Evolutionary conservation across 345 rosid genomes (phyloP), one percentile per base, ranked within the genome.

Genomic region (Microthlaspi erraticum): DNA sequence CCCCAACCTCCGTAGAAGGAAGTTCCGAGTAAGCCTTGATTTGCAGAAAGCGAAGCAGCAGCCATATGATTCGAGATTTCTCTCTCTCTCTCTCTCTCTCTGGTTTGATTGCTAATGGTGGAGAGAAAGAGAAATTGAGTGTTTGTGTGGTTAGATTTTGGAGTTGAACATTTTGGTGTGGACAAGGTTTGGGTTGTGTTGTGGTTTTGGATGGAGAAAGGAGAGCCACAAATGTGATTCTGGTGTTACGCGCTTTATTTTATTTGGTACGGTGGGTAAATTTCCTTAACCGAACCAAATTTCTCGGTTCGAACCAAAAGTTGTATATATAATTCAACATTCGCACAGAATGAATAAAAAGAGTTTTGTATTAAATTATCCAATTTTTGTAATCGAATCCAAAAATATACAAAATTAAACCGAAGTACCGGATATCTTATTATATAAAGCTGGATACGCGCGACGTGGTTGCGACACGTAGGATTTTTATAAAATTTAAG

Each of bases 1-100:
- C 86, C 89, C 89, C 89, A 86, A 43, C 81, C 72, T 72, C 87
- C 87, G 3, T 72, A 79, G 70, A 85, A 84, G 9, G 96, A 78
- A 31, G 79, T 70, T 26, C 77, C 62, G 10, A 71, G 57, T 5
- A 80, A 53, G 38, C 72, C 68, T 75, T 78, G 83, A 68, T 79
- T 71, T 19, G 87, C 89, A 13, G 84, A 81, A 36, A 88, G 70
- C 8, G 96, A 83, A 56, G 78, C 26, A 66, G 59, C 43, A 10
- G 87, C 88, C 80, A 84, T 82, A 23, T 76, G 26, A 58, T 57
- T 26, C 17, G 3, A 26, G 29, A 23, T 34, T 37, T 2, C 17
- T 8, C 42, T 39, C 1, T 62, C 6, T 10, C 26, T 14, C 54
- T 55, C 51, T 60, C 36, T 42, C 37, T 26, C 33, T 13, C 18